Base-by-base conservation (phyloP, 2,329 filamentous ascomycete species). In the Emergomyces orientalis region DNA sequence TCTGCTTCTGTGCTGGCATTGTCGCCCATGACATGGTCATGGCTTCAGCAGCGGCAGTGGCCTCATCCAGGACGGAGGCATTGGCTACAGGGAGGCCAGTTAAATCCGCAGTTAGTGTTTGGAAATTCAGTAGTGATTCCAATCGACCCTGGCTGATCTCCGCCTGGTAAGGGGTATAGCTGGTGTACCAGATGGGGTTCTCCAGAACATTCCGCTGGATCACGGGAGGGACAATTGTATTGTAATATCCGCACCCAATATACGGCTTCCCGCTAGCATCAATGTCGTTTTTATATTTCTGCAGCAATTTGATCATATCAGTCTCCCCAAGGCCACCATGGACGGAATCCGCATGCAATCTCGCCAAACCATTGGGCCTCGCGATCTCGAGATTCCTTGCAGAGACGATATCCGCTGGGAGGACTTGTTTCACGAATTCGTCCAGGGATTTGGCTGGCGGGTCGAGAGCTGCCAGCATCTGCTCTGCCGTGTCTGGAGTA, bases 161-260 rank as follows among this genome's bases (percentile, higher is more conserved):
- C 2, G 93, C 89, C 79, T 97, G 93, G 77, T 97, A 97, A 19
- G 93, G 93, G 0, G 93, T 97, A 76, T 97, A 97, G 78, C 91
- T 96, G 49, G 93, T 97, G 76, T 97, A 97, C 93, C 93, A 97
- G 11, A 88, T 91, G 5, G 93, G 93, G 74, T 89, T 93, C 81
- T 97, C 91, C 63, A 97, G 80, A 4, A 97, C 83, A 73, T 97
- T 97, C 68, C 92, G 84, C 81, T 94, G 90, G 74, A 97, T 96
- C 63, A 97, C 92, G 62, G 90, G 85, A 4, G 93, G 93, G 0
- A 90, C 88, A 68, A 88, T 84, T n/a, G 91, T 93, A 43, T 86
- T 88, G 67, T 93, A 91, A 81, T 97, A 97, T 63, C 93, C 93
- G 63, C 84, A 86, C 4, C 93, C 93, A 67, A 96, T 92, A 72